These are phyloP conservation scores for Stachybotrys elegans DNA, from an alignment of 2,329 filamentous ascomycete genomes.

Conservation along the genomic window DNA sequence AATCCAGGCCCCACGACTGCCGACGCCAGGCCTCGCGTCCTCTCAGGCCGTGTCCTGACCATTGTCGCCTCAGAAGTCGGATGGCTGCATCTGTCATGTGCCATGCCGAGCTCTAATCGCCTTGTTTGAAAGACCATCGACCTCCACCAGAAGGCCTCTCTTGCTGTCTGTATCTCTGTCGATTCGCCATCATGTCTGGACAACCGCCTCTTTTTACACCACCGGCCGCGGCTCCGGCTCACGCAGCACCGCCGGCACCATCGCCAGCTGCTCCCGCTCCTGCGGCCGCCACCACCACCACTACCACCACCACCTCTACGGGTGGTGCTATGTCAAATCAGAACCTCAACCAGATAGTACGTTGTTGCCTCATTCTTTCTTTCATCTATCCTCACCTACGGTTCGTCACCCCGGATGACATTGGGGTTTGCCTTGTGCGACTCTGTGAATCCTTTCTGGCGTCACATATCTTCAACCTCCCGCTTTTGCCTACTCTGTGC, in stretches of 20 bases:
- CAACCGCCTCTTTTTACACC: conserved; percentile 13
- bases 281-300: conserved; percentile 16
- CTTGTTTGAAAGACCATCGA: too few species aligned
- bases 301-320: conserved; percentile 26
- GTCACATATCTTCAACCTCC: too few species aligned
- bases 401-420: too few species aligned
- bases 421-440: too few species aligned
- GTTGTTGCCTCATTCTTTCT: conserved; percentile 42
- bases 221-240: conserved; percentile 4
- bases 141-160: too few species aligned
- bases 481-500: too few species aligned
- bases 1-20: too few species aligned
- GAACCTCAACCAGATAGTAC: conserved; percentile 93
- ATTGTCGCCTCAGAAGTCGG: background rate
- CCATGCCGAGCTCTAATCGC: background rate
- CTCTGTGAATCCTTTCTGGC: too few species aligned
- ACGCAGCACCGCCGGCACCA: background rate
- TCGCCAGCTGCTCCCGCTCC: conserved; percentile 22
- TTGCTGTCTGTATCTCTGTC: too few species aligned
- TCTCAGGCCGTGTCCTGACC: background rate
- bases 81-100: background rate
- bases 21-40: too few species aligned
- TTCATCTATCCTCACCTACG: too few species aligned
- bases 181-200: too few species aligned
- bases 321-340: conserved; percentile 76